Percentiles rank a stretch among this genome's conserved stretches.
Conservation (phyloP, 2,329 filamentous ascomycete species). For the Rutstroemia sp. region DNA sequence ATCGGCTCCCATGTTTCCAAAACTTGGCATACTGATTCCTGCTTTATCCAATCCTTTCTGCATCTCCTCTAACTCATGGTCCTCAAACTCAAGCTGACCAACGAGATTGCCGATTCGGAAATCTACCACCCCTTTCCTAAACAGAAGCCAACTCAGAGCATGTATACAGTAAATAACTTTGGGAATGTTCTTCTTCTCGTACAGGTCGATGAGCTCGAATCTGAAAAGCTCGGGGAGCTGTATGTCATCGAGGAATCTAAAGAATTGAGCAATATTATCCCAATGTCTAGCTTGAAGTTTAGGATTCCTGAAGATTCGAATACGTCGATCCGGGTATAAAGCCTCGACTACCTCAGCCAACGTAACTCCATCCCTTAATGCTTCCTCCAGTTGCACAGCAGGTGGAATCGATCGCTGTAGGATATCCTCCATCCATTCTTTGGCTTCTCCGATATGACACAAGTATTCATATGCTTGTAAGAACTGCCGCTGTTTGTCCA, state of each 20-base stretch:
- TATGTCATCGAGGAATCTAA: constrained; percentile 84
- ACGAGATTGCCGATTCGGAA: constrained; percentile 96
- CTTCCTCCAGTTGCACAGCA: constrained; percentile 90
- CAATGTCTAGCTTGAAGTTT: constrained; percentile 92
- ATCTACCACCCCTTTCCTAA: constrained; percentile 86
- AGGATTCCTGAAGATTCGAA: constrained; percentile 77
- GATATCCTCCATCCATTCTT: constrained; percentile 96
- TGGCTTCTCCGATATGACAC: constrained; percentile 96
- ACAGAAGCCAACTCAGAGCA: constrained; percentile 93
- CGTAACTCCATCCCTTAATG: constrained; percentile 84
- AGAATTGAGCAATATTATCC: constrained; percentile 96
- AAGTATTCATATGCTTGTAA: constrained; percentile 96
- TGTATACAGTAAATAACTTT: constrained; percentile 99
- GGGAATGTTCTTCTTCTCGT: constrained; percentile 99
- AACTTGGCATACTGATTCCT: constrained; percentile 93
- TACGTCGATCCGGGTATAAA: constrained; percentile 66
- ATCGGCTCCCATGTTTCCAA: constrained; percentile 93
- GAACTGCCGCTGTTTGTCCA: constrained; percentile 97
- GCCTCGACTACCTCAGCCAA: constrained; percentile 90
- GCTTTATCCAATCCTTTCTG: constrained; percentile 96
- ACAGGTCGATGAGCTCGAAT: constrained; percentile 94
- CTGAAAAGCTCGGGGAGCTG: constrained; percentile 92
- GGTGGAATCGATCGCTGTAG: constrained; percentile 79
- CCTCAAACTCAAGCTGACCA: constrained; percentile 92
- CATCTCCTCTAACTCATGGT: constrained; percentile 93